phyloP scores from a whole-genome alignment of 805 yeast species.

The Starmerella ratchasimensis region DNA sequence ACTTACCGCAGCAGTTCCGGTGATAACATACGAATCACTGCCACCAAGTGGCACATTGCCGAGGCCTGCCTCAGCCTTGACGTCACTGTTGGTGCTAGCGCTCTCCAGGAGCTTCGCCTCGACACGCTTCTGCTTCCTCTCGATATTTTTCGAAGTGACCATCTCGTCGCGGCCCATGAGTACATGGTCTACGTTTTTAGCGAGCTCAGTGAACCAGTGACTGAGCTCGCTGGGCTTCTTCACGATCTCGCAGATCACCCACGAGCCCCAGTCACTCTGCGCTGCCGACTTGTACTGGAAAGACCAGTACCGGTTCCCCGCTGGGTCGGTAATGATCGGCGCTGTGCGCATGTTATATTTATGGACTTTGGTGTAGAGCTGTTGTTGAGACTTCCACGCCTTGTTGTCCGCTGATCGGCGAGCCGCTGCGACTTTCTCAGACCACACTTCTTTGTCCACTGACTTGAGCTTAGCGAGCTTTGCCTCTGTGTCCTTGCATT shows the following conservation, averaged over 20 bases:
- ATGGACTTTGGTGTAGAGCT: slow-evolving; percentile 20
- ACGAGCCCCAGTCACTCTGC: slow-evolving; percentile 25
- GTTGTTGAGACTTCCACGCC: slow-evolving; percentile 22
- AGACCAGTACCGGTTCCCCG: slow-evolving; percentile 28
- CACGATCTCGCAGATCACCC: slow-evolving; percentile 24
- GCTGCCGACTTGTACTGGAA: slow-evolving; percentile 26
- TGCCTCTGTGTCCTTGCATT: slow-evolving; percentile 19
- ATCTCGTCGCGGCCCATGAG: slow-evolving; percentile 11
- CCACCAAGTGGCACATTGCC: no score
- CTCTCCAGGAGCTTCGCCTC: not conserved
- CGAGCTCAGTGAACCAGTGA: slow-evolving; percentile 10
- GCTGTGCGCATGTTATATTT: slow-evolving; percentile 25
- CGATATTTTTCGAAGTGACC: slow-evolving; percentile 10
- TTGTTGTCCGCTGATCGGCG: slow-evolving; percentile 20
- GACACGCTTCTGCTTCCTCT: slow-evolving; percentile 7
- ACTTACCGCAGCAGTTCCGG: no score
- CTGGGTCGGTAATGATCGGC: slow-evolving; percentile 25
- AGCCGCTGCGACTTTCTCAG: slow-evolving; percentile 21
- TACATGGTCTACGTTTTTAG: slow-evolving; percentile 5
- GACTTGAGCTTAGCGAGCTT: slow-evolving; percentile 19
- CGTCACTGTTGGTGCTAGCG: not conserved
- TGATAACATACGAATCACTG: no score
- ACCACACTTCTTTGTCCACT: slow-evolving; percentile 19
- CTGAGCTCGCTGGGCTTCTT: slow-evolving; percentile 9
- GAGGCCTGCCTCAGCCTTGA: no score